Evolutionary conservation across 257 asterid species (phyloP), one percentile per base, ranked within the genome.

Genomic region (Agastache rugosa): DNA sequence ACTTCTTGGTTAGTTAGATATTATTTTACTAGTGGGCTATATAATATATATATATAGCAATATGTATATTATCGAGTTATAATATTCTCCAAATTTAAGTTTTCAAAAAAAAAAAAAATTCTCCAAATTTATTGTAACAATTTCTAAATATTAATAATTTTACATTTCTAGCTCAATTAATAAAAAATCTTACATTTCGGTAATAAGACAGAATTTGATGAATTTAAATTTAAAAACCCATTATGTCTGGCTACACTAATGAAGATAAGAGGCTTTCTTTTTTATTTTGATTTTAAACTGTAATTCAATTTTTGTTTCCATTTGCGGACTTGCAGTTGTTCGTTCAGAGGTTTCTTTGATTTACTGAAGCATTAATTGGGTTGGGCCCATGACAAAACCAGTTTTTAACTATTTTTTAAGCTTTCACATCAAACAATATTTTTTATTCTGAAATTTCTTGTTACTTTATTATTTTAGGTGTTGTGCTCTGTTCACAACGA

Each of bases 341-440:
- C n/a, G 15, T 34, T n/a, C 12, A 35, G 8, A 35, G 1, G 39
- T 35, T 35, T 8, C 44, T 39, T 8, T 39, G 44, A 25, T 22
- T 3, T 22, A 34, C 44, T 29, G 19, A 22, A 29, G 50, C 48
- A 35, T 29, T 62, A 31, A 31, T 37, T 37, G 53, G 53, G 41
- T 37, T 37, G 53, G 53, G 41, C 69, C 53, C 51, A 39, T 63
- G 54, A 64, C 11, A 64, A 64, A 37, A 39, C 17, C n/a, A 6
- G 17, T 41, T 42, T 63, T 5, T 64, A 5, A 20, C 20, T 6
- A 3, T 12, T 64, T 6, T 41, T 22, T 64, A 64, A 39, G 35
- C 20, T 41, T 42, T 64, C 70, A 64, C 54, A 64, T 64, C 70
- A 63, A 63, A 63, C 17, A 39, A 15, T 15, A 3, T 6, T 31